phyloP scores from a whole-genome alignment of 306 rosid genomes.

The Herpetospermum pedunculosum region DNA sequence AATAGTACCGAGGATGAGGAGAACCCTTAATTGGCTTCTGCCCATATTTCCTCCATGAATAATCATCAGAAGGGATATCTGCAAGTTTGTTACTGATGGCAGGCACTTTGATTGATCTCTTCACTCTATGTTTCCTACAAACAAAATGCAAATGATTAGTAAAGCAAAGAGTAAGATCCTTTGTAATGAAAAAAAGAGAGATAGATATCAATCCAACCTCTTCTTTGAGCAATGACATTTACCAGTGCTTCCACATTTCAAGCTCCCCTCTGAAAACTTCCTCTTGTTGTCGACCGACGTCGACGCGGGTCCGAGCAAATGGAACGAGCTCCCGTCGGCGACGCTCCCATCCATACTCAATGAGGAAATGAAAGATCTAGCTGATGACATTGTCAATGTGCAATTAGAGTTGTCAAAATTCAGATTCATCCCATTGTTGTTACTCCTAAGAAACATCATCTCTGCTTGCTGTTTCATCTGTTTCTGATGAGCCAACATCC shows the following conservation, averaged over 20 bases:
- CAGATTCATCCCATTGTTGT: slow-evolving; percentile 66
- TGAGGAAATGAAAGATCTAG: slow-evolving; percentile 86
- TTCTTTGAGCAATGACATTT: slow-evolving; percentile 99
- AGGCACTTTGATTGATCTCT: slow-evolving; percentile 90
- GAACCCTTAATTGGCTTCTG: slow-evolving; percentile 99
- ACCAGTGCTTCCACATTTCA: slow-evolving; percentile 74
- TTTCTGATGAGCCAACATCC: slow-evolving; percentile 24
- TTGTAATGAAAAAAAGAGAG: slow-evolving; percentile 2
- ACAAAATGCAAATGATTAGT: background rate
- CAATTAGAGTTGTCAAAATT: slow-evolving; percentile 83
- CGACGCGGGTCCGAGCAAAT: slow-evolving; percentile 70
- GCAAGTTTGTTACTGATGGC: slow-evolving; percentile 98
- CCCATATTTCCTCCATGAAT: slow-evolving; percentile 98
- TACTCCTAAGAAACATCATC: slow-evolving; percentile 63
- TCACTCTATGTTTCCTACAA: slow-evolving; percentile 85
- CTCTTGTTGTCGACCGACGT: slow-evolving; percentile 77
- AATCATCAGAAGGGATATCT: slow-evolving; percentile 97
- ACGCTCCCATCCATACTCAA: slow-evolving; percentile 93
- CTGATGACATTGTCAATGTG: slow-evolving; percentile 90
- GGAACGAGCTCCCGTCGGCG: slow-evolving; percentile 75
- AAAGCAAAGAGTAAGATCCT: background rate
- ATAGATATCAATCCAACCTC: slow-evolving; percentile 36
- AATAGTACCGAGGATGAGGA: slow-evolving; percentile 85
- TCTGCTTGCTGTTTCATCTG: slow-evolving; percentile 65
- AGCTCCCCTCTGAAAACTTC: slow-evolving; percentile 80